Conservation (phyloP, 495 filamentous ascomycete species). For the Acidomyces sp. region DNA sequence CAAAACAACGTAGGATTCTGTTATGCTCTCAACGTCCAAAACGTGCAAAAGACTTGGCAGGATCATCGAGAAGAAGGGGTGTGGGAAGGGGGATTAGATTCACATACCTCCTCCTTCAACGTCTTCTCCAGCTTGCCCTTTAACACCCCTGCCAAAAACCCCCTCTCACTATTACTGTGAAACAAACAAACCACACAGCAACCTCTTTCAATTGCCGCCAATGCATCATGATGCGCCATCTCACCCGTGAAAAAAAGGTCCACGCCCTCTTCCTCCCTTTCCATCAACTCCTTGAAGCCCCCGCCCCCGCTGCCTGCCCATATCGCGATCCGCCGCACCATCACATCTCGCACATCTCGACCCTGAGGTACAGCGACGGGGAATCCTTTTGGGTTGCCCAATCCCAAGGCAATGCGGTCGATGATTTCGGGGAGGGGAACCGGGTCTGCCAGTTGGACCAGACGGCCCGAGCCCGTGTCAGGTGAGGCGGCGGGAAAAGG, state of each 20-base stretch:
- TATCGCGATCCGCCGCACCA: conserved; percentile 50
- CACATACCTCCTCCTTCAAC: conserved; percentile 36
- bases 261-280: conserved; percentile 22
- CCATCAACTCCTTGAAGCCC: conserved; percentile 52
- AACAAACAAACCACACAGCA: conserved; percentile 69
- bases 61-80: too few species aligned
- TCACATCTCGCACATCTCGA: conserved; percentile 37
- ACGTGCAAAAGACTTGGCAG: too few species aligned
- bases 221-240: conserved; percentile 79
- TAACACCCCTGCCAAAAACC: conserved; percentile 61
- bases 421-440: conserved; percentile 50
- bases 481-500: conserved; percentile 52
- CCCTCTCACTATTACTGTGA: conserved; percentile 82
- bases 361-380: conserved; percentile 56
- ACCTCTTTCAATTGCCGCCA: conserved; percentile 79
- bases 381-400: conserved; percentile 53
- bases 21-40: too few species aligned
- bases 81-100: too few species aligned
- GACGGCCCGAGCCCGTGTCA: conserved; percentile 73
- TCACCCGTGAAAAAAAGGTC: conserved; percentile 87
- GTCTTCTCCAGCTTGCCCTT: conserved; percentile 44
- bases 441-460: conserved; percentile 47
- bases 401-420: conserved; percentile 43
- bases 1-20: too few species aligned
- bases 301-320: conserved; percentile 76